Base-by-base conservation (phyloP, 495 filamentous ascomycete species). In the Oidiodendron maius region DNA sequence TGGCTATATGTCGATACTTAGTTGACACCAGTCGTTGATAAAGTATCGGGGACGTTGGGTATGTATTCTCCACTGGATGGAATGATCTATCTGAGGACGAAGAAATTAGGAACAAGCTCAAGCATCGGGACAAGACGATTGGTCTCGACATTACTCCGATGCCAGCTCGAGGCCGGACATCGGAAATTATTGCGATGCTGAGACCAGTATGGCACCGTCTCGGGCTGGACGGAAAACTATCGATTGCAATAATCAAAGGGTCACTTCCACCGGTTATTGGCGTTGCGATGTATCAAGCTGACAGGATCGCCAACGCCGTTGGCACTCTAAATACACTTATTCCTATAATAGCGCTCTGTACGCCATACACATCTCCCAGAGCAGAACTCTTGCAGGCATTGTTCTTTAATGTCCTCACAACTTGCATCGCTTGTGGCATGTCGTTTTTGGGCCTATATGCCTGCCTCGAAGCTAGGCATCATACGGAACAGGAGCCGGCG, bases 321-420 rank as follows among this genome's bases (percentile, higher is more conserved):
- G n/a, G 28, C 28, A 32, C 28, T 8, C n/a, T 32, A n/a, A n/a
- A n/a, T 8, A 32, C 8, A 8, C n/a, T 32, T 8, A 32, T 32
- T 8, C 8, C 28, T n/a, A 32, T 32, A 8, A n/a, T 32, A 8
- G 8, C 28, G n/a, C 8, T 32, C 8, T 32, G 8, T 8, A 32
- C 8, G 8, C 28, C 88, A 35, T 69, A 76, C 26, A 78, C 87
- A 26, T 67, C 86, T 61, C 86, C 87, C 0, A 72, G 87, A 13
- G 84, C 84, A 40, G 91, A 89, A 57, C 88, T 89, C 63, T 64
- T 89, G 20, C 85, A 89, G 63, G 86, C 78, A 51, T 70, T 87
- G 55, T 52, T 87, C 8, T 69, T 87, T 48, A 84, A 84, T 57
- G 22, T 84, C 16, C 39, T 80, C 16, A 70, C 71, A 21, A 66